Conservation (phyloP, 2,329 filamentous ascomycete genomes). For the Pseudogymnoascus sp. region DNA sequence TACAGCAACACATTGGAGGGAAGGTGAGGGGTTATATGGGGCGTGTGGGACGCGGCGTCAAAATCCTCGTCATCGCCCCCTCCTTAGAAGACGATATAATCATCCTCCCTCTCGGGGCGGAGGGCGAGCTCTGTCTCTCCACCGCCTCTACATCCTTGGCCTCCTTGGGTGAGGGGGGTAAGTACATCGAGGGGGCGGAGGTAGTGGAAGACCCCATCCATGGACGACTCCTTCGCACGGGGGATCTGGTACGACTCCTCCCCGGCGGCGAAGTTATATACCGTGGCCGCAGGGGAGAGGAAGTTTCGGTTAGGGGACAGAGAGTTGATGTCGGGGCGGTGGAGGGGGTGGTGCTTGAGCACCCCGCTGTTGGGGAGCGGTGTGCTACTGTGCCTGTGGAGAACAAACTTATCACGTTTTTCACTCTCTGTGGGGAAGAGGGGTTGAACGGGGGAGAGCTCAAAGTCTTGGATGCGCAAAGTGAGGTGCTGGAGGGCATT, state of each 20-base stretch:
- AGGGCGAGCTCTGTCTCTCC: constrained; percentile 86
- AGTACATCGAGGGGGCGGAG: constrained; percentile 46
- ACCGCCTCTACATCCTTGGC: neutral
- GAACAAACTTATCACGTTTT: too few relatives aligned
- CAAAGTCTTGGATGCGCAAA: constrained; percentile 26
- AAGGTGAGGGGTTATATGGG: neutral
- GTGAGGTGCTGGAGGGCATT: neutral
- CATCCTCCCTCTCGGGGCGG: constrained; percentile 57
- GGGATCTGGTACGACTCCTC: constrained; percentile 76
- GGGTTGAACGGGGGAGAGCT: constrained; percentile 23
- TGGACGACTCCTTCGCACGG: constrained; percentile 71
- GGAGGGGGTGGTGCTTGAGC: constrained; percentile 47
- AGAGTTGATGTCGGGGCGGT: constrained; percentile 70
- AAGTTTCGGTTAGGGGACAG: constrained; percentile 75
- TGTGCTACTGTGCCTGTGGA: neutral
- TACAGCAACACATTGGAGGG: neutral
- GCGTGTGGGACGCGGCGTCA: neutral
- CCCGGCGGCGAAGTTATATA: constrained; percentile 65
- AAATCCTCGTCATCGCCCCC: constrained; percentile 13
- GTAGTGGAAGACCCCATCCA: constrained; percentile 46
- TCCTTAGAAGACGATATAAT: constrained; percentile 33
- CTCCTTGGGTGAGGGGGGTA: too few relatives aligned
- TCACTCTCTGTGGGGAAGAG: too few relatives aligned
- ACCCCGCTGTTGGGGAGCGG: constrained; percentile 34
- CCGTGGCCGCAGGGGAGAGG: constrained; percentile 64